Evolutionary conservation across 2,329 filamentous ascomycete genomes (phyloP).

Genomic region (Plenodomus biglobosus): DNA sequence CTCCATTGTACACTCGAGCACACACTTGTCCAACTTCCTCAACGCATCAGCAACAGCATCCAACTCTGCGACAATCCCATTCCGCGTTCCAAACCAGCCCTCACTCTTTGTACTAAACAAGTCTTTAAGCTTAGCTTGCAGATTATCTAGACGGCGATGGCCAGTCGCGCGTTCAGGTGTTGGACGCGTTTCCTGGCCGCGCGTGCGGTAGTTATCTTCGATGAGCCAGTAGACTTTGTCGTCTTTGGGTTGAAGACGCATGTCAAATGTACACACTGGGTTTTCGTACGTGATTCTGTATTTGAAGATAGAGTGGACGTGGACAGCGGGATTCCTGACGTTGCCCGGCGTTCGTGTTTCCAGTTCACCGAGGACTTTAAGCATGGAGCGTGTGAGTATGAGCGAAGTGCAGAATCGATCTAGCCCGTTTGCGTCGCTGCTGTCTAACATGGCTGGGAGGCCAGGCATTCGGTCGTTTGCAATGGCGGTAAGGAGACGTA

Average conservation of each 20-base stretch:
- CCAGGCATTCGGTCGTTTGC: slow-evolving; percentile 61
- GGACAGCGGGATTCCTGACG: slow-evolving; percentile 34
- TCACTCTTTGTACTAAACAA: slow-evolving; percentile 35
- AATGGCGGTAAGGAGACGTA: slow-evolving; percentile 60
- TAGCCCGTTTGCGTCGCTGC: slow-evolving; percentile 54
- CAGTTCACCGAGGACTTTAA: slow-evolving; percentile 62
- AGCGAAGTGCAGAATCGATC: slow-evolving; percentile 61
- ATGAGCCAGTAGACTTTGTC: slow-evolving; percentile 44
- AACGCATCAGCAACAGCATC: slow-evolving; percentile 42
- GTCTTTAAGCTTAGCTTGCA: slow-evolving; percentile 37
- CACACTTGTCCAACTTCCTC: slow-evolving; percentile 41
- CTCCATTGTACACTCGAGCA: slow-evolving; percentile 39
- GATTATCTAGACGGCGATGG: slow-evolving; percentile 32
- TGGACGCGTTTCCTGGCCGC: slow-evolving; percentile 25
- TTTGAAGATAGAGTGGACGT: slow-evolving; percentile 37
- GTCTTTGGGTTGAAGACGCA: slow-evolving; percentile 37
- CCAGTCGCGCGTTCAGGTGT: slow-evolving; percentile 25
- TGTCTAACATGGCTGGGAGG: slow-evolving; percentile 55
- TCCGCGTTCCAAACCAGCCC: slow-evolving; percentile 44
- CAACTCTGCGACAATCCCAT: slow-evolving; percentile 42
- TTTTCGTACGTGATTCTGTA: slow-evolving; percentile 47
- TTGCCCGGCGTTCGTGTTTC: slow-evolving; percentile 52
- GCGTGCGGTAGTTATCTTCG: slow-evolving; percentile 33
- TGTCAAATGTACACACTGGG: slow-evolving; percentile 45
- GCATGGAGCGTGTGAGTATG: slow-evolving; percentile 62